Base-by-base conservation (phyloP, 2,329 filamentous ascomycete species). In the Didymella lethalis region DNA sequence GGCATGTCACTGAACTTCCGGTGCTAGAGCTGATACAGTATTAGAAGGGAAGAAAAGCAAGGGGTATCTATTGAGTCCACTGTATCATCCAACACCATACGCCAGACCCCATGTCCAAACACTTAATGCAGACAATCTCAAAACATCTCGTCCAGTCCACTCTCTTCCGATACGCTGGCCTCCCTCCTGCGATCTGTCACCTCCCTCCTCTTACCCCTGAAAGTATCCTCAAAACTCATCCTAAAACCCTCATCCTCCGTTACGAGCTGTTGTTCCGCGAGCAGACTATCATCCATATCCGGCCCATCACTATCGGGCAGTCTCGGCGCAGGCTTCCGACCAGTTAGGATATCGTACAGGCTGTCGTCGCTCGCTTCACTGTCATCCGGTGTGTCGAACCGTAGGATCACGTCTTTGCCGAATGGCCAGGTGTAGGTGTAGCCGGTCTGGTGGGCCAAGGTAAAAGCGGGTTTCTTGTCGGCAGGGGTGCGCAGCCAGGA, bases 301-400 rank as follows among this genome's bases (percentile, higher is more conserved):
- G 57, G 57, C n/a, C 54, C 61, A 10, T 53, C 53, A 25, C 54
- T 59, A 11, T 69, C 62, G 20, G 62, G 56, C 23, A 72, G 40
- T 12, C 67, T 71, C 12, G 77, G 78, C 38, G 79, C 64, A 1
- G 79, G 77, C 45, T 76, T 82, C n/a, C 78, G 67, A 0, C 81
- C 81, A 1, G 80, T 81, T 12, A 83, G 66, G 6, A 83, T 79
- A 25, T 83, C 80, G 48, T 79, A 80, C 25, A 83, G 62, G 41
- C 79, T 82, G 61, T 83, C 81, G 28, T 83, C 80, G 51, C 76
- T 79, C 5, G 73, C 74, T 6, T 79, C 76, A 29, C 71, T 76
- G 23, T 51, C 61, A 11, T 77, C 70, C 4, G 67, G 64, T 0
- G 53, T 65, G 8, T 72, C 69, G 55, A 75, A 75, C 3, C 66